phyloP scores from a whole-genome alignment of 768 basidiomycete species.

The Lentinula lateritia region DNA sequence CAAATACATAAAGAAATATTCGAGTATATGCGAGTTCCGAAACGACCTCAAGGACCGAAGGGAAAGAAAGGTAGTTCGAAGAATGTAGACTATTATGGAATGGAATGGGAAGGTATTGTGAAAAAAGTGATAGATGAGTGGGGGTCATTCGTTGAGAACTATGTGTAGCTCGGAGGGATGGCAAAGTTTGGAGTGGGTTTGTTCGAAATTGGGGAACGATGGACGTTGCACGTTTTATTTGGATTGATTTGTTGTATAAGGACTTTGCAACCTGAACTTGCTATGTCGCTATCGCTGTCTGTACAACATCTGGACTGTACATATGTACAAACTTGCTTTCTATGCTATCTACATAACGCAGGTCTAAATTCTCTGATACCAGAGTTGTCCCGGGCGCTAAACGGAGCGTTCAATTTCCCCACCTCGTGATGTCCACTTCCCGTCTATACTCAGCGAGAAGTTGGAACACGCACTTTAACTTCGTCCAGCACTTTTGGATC shows the following conservation, averaged over 20 bases:
- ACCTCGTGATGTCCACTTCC: no score
- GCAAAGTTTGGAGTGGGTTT: not conserved
- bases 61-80: not conserved
- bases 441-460: no score
- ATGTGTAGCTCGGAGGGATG: conserved; percentile 21
- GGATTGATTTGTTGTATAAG: not conserved
- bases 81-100: conserved; percentile 37
- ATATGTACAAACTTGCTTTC: not conserved
- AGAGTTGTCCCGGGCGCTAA: no score
- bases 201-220: not conserved
- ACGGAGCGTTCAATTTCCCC: no score
- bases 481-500: no score
- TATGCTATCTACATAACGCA: no score
- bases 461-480: no score
- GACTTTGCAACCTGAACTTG: not conserved
- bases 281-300: not conserved
- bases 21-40: conserved; percentile 51
- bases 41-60: conserved; percentile 26
- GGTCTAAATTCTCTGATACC: no score
- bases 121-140: conserved; percentile 74
- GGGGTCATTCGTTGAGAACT: conserved; percentile 57
- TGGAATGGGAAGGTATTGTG: conserved; percentile 72
- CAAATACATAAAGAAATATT: conserved; percentile 75
- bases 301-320: not conserved
- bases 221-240: not conserved